phyloP scores from a whole-genome alignment of 495 filamentous ascomycete genomes.

The Lophiotrema nucula region DNA sequence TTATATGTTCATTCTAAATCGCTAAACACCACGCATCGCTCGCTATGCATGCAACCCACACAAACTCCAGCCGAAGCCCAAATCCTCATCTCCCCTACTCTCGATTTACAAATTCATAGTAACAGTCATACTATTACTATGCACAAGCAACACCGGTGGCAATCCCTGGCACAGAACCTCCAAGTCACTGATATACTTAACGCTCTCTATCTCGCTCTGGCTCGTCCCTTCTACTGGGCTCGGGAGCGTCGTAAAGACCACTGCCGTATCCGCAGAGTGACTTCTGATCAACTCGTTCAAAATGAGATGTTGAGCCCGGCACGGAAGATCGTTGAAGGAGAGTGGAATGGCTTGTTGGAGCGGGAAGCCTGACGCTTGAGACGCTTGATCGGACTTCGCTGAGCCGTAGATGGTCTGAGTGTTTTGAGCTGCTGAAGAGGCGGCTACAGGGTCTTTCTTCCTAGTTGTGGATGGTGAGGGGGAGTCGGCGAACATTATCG shows the following conservation, averaged over 20 bases:
- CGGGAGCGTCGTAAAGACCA: conserved; percentile 79
- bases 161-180: conserved; percentile 69
- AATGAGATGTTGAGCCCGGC: conserved; percentile 79
- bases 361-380: conserved; percentile 51
- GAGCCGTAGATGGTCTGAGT: background rate
- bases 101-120: conserved; percentile 68
- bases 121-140: conserved; percentile 89
- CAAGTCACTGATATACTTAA: conserved; percentile 71
- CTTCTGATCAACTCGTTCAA: conserved; percentile 77
- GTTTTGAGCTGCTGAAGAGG: conserved; percentile 7
- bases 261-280: conserved; percentile 69
- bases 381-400: background rate
- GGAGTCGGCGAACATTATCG: conserved; percentile 73
- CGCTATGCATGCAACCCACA: background rate
- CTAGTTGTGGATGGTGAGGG: conserved; percentile 37
- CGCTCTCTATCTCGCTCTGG: conserved; percentile 64
- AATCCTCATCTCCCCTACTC: background rate
- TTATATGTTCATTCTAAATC: background rate
- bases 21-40: background rate
- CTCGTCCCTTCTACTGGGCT: conserved; percentile 74
- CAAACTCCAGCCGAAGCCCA: background rate
- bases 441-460: conserved; percentile 26
- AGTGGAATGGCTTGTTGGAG: conserved; percentile 59
- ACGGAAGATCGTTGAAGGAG: conserved; percentile 83
- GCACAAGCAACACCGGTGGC: conserved; percentile 72